A percentile compares a stretch with the other conserved stretches of the same genome.
Conservation (phyloP, 2,329 filamentous ascomycete species). For the Botrytis sinoallii region DNA sequence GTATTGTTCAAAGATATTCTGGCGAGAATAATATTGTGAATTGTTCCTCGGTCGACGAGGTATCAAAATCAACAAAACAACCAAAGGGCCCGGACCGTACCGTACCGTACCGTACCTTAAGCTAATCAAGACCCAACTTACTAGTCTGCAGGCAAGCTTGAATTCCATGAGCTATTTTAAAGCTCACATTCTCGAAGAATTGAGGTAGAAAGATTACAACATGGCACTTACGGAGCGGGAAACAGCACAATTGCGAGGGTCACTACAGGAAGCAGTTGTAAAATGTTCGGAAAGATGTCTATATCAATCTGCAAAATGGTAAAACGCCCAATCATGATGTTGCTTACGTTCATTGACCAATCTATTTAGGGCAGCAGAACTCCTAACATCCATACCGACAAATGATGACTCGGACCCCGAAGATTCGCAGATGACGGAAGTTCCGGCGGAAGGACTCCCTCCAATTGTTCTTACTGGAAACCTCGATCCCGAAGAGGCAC, state of each 20-base stretch:
- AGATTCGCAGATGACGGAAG: slow-evolving; percentile 57
- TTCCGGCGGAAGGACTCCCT: slow-evolving; percentile 47
- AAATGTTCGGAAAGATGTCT: slow-evolving; percentile 93
- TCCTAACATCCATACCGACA: slow-evolving; percentile 75
- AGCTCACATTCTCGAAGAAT: not conserved
- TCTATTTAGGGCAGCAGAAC: slow-evolving; percentile 77
- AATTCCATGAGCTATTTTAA: not conserved
- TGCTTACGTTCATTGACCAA: slow-evolving; percentile 22
- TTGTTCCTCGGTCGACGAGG: slow-evolving; percentile 5
- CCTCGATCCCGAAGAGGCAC: slow-evolving; percentile 67
- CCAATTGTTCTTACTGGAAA: slow-evolving; percentile 54
- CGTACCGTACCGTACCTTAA: not conserved
- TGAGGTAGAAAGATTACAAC: not conserved
- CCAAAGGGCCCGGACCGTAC: slow-evolving; percentile 3
- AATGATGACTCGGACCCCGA: slow-evolving; percentile 52
- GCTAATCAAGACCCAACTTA: not conserved
- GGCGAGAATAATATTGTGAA: not conserved
- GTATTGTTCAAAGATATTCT: not conserved
- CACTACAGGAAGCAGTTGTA: slow-evolving; percentile 80
- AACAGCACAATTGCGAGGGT: slow-evolving; percentile 52
- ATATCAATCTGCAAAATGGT: slow-evolving; percentile 98
- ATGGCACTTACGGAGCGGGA: slow-evolving; percentile 51
- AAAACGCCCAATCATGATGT: slow-evolving; percentile 20
- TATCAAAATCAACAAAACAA: not conserved
- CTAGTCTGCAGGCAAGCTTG: not conserved